Conservation (phyloP, 2,329 filamentous ascomycete species). For the Sporothrix brunneoviolacea region DNA sequence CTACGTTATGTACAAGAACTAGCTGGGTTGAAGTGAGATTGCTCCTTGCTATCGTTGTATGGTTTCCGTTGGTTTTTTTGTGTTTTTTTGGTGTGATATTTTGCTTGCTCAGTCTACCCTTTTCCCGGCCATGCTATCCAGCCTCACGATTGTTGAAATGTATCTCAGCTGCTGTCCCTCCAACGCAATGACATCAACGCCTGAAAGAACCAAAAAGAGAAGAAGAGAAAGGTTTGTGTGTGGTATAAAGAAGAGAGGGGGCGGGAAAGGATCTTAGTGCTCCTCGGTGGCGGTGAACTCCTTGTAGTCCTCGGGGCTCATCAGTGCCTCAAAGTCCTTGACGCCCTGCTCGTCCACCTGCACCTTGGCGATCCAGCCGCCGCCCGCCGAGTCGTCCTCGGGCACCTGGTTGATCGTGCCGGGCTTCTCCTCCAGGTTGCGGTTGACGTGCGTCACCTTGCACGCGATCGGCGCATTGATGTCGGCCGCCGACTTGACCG, state of each 20-base stretch:
- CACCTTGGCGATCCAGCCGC: slow-evolving; percentile 91
- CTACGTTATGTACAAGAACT: not conserved
- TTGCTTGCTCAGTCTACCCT: not conserved
- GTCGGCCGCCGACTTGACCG: slow-evolving; percentile 96
- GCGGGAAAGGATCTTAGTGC: slow-evolving; percentile 15
- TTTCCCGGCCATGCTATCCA: slow-evolving; percentile 9
- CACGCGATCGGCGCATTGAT: slow-evolving; percentile 85
- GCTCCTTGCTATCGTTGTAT: slow-evolving; percentile 1
- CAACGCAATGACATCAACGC: slow-evolving; percentile 11
- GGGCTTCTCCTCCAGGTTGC: slow-evolving; percentile 73
- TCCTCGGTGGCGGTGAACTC: slow-evolving; percentile 52
- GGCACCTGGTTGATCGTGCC: slow-evolving; percentile 82
- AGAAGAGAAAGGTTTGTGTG: no score
- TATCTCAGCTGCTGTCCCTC: slow-evolving; percentile 12
- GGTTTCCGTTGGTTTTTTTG: not conserved
- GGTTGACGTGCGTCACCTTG: slow-evolving; percentile 68
- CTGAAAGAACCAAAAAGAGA: not conserved
- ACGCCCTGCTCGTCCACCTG: slow-evolving; percentile 60
- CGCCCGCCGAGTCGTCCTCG: slow-evolving; percentile 65
- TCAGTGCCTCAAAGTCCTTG: slow-evolving; percentile 65
- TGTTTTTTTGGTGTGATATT: not conserved
- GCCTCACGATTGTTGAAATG: slow-evolving; percentile 19
- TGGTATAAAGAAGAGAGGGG: not conserved
- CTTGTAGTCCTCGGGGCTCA: slow-evolving; percentile 74
- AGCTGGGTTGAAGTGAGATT: slow-evolving; percentile 3